These are phyloP conservation scores for Fonsecaea multimorphosa DNA, from an alignment of 2,329 filamentous ascomycete species.

Conservation along the genomic window DNA sequence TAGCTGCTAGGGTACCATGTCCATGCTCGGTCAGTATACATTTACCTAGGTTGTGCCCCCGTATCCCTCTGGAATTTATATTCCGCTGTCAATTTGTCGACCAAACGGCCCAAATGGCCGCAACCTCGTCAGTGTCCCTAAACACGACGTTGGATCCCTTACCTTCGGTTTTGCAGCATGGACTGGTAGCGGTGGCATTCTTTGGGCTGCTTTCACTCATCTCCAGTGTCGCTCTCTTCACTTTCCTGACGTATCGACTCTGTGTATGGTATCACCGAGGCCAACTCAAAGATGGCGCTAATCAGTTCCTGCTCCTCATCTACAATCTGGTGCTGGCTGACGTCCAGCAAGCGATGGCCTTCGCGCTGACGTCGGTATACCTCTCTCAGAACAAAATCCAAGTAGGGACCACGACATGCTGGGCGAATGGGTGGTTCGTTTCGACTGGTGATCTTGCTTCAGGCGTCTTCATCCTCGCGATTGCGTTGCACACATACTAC, in stretches of 20 bases:
- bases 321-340: slow-evolving; percentile 61
- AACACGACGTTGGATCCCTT: slow-evolving; percentile 43
- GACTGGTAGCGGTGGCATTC: slow-evolving; percentile 55
- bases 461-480: slow-evolving; percentile 61
- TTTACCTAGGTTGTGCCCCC: slow-evolving; percentile 8
- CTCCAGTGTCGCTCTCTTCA: slow-evolving; percentile 52
- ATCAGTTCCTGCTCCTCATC: slow-evolving; percentile 62
- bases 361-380: slow-evolving; percentile 58
- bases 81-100: slow-evolving; percentile 18
- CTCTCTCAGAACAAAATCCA: slow-evolving; percentile 52
- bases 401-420: slow-evolving; percentile 54
- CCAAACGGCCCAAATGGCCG: slow-evolving; percentile 18
- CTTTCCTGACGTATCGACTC: slow-evolving; percentile 59
- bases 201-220: slow-evolving; percentile 57
- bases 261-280: slow-evolving; percentile 58
- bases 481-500: slow-evolving; percentile 61
- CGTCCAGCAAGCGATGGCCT: slow-evolving; percentile 59
- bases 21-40: slow-evolving; percentile 1
- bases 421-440: slow-evolving; percentile 59
- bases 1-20: background rate
- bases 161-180: slow-evolving; percentile 45
- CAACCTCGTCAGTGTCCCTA: slow-evolving; percentile 10
- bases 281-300: slow-evolving; percentile 58
- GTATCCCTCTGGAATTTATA: slow-evolving; percentile 7
- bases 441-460: slow-evolving; percentile 61